These are phyloP conservation scores for Cyclocybe cylindracea DNA, from an alignment of 768 basidiomycete species.

Conservation along the genomic window DNA sequence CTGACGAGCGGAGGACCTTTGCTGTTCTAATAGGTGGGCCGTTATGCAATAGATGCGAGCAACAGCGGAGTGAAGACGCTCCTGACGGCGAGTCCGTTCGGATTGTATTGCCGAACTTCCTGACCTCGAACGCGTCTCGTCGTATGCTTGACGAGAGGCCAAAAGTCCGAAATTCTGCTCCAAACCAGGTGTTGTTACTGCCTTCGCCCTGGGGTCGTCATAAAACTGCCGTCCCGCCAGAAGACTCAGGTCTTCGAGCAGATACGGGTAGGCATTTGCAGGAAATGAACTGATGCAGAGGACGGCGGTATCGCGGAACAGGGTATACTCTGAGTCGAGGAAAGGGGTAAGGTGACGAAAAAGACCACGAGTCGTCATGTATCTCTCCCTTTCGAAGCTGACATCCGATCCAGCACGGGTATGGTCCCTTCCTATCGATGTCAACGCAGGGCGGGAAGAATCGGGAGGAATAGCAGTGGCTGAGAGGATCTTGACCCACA, in stretches of 20 bases:
- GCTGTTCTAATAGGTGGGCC: slow-evolving; percentile 71
- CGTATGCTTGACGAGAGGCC: slow-evolving; percentile 62
- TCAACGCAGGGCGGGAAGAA: slow-evolving; percentile 50
- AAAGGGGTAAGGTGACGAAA: slow-evolving; percentile 88
- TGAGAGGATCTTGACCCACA: slow-evolving; percentile 85
- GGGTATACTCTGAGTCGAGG: slow-evolving; percentile 80
- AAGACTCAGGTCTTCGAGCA: slow-evolving; percentile 82
- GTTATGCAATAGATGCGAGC: slow-evolving; percentile 89
- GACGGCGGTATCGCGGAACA: slow-evolving; percentile 85
- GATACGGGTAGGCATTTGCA: slow-evolving; percentile 69
- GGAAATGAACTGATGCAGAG: slow-evolving; percentile 89
- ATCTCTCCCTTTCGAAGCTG: slow-evolving; percentile 78
- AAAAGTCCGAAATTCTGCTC: slow-evolving; percentile 40
- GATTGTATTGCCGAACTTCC: slow-evolving; percentile 37
- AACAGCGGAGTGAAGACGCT: slow-evolving; percentile 81
- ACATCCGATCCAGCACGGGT: slow-evolving; percentile 69
- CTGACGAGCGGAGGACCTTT: slow-evolving; percentile 67
- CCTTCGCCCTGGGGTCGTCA: slow-evolving; percentile 63
- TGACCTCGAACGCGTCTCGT: slow-evolving; percentile 56
- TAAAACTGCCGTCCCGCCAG: slow-evolving; percentile 83
- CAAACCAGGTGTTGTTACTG: slow-evolving; percentile 31
- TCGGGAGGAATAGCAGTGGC: slow-evolving; percentile 76
- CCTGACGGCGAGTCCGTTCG: slow-evolving; percentile 69
- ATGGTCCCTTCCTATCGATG: slow-evolving; percentile 64
- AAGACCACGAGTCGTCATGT: slow-evolving; percentile 78